Conservation (phyloP, 257 asterid species). For the Scutellaria baicalensis region DNA sequence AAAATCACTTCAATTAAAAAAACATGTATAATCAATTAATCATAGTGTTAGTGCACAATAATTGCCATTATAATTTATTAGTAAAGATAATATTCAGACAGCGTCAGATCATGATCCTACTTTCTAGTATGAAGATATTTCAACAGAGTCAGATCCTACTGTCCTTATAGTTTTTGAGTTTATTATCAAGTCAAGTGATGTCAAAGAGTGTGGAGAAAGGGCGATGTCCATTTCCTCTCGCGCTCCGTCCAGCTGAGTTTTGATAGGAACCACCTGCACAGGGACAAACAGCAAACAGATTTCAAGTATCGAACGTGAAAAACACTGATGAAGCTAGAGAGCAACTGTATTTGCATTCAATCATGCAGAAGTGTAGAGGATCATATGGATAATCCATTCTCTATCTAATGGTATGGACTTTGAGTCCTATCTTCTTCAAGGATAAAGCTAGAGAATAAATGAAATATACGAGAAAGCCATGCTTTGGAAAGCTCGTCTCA, state of each 20-base stretch:
- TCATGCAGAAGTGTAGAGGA: not conserved
- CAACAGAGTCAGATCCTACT: conserved; percentile 25
- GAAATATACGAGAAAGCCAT: not conserved
- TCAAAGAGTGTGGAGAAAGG: conserved; percentile 50
- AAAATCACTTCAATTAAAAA: too few relatives aligned
- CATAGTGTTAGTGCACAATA: not conserved
- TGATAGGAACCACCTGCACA: conserved; percentile 51
- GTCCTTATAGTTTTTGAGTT: conserved; percentile 18
- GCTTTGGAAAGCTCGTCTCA: not conserved
- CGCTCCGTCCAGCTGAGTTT: conserved; percentile 28
- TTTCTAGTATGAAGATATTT: conserved; percentile 32
- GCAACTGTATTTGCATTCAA: too few relatives aligned
- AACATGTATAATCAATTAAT: too few relatives aligned
- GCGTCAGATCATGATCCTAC: conserved; percentile 1
- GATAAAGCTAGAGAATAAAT: not conserved
- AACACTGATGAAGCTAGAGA: too few relatives aligned
- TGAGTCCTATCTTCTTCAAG: too few relatives aligned
- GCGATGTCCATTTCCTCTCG: conserved; percentile 44
- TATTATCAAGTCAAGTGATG: conserved; percentile 39
- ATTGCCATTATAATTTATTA: not conserved
- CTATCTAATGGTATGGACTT: too few relatives aligned
- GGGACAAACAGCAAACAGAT: not conserved
- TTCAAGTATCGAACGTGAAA: not conserved
- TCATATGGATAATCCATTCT: not conserved
- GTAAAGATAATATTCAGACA: not conserved